Conservation (phyloP, 441 rosid genomes). For the Francoa sonchifolia region DNA sequence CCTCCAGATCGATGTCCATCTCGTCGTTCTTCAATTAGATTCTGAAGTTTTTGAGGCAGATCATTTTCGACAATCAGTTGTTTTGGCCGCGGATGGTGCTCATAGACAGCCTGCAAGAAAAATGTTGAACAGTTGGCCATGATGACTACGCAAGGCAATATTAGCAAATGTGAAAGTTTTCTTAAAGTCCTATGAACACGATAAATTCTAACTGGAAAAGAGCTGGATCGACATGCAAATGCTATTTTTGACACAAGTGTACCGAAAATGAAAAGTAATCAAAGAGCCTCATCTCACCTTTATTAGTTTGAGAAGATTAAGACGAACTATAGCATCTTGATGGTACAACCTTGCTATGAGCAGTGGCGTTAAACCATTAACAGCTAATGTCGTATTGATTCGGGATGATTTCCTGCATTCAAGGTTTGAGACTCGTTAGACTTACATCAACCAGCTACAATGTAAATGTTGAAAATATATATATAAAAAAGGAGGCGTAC, state of each 20-base stretch:
- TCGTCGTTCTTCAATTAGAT: constrained; percentile 87
- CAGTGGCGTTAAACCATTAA: constrained; percentile 88
- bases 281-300: no score
- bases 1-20: constrained; percentile 95
- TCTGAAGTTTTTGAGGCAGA: constrained; percentile 73
- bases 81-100: constrained; percentile 95
- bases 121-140: not conserved
- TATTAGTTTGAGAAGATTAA: constrained; percentile 80
- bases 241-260: no score
- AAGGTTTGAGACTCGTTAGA: no score
- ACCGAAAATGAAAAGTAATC: no score
- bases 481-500: constrained; percentile 35
- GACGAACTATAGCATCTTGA: constrained; percentile 96
- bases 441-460: no score
- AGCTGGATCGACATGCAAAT: no score
- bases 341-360: constrained; percentile 81
- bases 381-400: constrained; percentile 85
- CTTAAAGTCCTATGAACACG: no score
- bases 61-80: constrained; percentile 94
- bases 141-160: no score
- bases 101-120: constrained; percentile 72
- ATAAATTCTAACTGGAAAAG: no score
- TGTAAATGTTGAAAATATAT: no score
- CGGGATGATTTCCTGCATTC: constrained; percentile 77
- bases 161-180: no score